phyloP scores from a whole-genome alignment of 2,329 filamentous ascomycete genomes.

The Fusarium heterosporum region DNA sequence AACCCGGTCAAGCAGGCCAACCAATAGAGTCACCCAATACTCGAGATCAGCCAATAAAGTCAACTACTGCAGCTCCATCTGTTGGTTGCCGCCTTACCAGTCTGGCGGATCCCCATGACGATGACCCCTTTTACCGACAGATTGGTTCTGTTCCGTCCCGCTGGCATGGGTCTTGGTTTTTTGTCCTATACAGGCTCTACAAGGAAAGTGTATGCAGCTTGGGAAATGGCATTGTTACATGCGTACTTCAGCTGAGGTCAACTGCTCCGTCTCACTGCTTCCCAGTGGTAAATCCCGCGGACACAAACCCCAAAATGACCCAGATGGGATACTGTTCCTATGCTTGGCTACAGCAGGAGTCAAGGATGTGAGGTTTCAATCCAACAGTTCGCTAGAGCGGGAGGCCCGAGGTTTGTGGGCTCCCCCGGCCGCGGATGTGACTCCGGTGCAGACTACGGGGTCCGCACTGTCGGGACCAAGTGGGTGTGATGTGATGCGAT shows the following conservation, averaged over 20 bases:
- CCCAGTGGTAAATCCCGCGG: not conserved
- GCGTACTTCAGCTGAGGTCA: conserved; percentile 2
- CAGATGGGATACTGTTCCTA: not conserved
- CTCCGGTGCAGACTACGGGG: conserved; percentile 21
- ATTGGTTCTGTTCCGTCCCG: conserved; percentile 15
- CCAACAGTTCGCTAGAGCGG: conserved; percentile 1
- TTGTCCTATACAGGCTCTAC: not conserved
- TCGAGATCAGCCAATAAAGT: not conserved
- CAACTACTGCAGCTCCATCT: not conserved
- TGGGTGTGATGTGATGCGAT: not conserved
- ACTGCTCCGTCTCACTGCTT: conserved; percentile 29
- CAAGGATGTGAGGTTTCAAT: conserved; percentile 10
- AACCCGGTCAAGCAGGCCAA: not conserved
- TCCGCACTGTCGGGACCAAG: conserved; percentile 19
- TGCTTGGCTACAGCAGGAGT: not conserved
- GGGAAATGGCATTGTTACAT: not conserved
- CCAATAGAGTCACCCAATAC: not conserved
- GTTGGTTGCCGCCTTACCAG: conserved; percentile 25
- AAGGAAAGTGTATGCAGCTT: conserved; percentile 13
- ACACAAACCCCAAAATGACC: conserved; percentile 10
- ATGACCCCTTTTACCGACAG: conserved; percentile 32
- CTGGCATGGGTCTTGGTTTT: conserved; percentile 2
- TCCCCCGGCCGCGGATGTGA: conserved; percentile 24
- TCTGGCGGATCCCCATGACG: conserved; percentile 5
- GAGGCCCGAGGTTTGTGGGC: not conserved